Evolutionary conservation across 495 filamentous ascomycete genomes (phyloP), one percentile per base, ranked within the genome.

Genomic region (Lophium mytilinum): DNA sequence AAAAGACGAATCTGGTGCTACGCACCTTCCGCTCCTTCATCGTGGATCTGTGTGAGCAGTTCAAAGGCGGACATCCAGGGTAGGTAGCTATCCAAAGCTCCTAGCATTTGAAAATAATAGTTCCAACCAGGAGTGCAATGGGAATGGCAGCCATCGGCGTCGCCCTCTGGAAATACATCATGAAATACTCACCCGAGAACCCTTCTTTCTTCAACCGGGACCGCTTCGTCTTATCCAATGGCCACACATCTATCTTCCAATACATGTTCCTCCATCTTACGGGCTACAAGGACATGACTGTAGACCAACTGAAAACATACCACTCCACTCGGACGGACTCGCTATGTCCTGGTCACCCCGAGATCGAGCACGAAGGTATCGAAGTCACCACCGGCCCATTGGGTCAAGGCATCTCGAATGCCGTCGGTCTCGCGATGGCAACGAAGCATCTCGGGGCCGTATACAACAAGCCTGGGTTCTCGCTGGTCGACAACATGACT

Each of bases 321-420:
- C 77, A 81, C 63, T 80, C 76, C 1, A 73, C 75, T 15, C 68
- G 78, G 17, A 67, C 66, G 1, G 78, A 82, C 58, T 18, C 54
- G 4, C 60, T 82, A 0, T 81, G 76, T 50, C 82, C 78, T 36
- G 82, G 78, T 1, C 81, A 85, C 56, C 82, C 81, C 0, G 81
- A 85, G 60, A 82, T 83, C 42, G 81, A 84, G 55, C 72, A 78
- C 41, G 73, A 77, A 12, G 82, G 80, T 7, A 76, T 85, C 51
- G 82, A 84, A 65, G 79, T 85, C 1, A 85, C 82, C 1, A 84
- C 81, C 0, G 80, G 81, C 1, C 81, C 81, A 0, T 70, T 84
- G 19, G 81, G 81, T 3, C 81, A 82, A 64, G 81, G 81, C 37
- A 67, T 83, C 30, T 75, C 80, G 3, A 84, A 84, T 61, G 78